phyloP scores from a whole-genome alignment of 306 rosid species.

The Myrica gale region DNA sequence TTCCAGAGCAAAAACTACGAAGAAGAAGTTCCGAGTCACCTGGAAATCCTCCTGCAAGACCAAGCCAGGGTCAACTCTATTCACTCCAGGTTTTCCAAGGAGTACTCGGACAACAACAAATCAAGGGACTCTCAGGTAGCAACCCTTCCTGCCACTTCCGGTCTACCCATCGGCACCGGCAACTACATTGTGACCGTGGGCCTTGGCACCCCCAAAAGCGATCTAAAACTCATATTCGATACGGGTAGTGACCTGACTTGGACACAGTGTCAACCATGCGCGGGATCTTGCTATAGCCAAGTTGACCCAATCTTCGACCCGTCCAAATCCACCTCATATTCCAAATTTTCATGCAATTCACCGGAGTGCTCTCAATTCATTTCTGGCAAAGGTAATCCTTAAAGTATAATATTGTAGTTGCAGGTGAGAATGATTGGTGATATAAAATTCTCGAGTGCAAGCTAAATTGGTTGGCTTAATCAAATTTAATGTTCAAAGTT shows the following conservation, averaged over 20 bases:
- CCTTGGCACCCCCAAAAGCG: slow-evolving; percentile 55
- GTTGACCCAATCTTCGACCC: slow-evolving; percentile 52
- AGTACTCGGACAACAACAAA: neutral
- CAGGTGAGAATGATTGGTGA: too few species aligned
- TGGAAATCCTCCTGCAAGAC: slow-evolving; percentile 24
- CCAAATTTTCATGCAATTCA: slow-evolving; percentile 52
- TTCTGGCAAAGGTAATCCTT: slow-evolving; percentile 44
- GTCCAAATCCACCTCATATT: slow-evolving; percentile 35
- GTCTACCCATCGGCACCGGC: slow-evolving; percentile 43
- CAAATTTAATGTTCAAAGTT: too few species aligned
- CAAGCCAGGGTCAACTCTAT: slow-evolving; percentile 24
- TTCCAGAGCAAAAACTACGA: neutral
- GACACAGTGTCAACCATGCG: slow-evolving; percentile 79
- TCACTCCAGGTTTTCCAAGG: neutral
- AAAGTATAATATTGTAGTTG: neutral
- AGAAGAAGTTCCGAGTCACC: neutral
- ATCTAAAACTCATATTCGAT: slow-evolving; percentile 56
- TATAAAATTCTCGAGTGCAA: too few species aligned
- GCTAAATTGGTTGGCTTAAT: too few species aligned
- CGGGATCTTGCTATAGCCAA: slow-evolving; percentile 47
- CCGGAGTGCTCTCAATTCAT: slow-evolving; percentile 39
- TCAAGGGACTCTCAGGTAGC: slow-evolving; percentile 3
- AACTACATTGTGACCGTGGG: slow-evolving; percentile 65
- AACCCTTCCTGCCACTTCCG: slow-evolving; percentile 52
- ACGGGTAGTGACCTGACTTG: slow-evolving; percentile 73